A percentile compares a stretch with the other conserved stretches of the same genome.
phyloP scores from a whole-genome alignment of 495 filamentous ascomycete species.

The Xylaria acuta region DNA sequence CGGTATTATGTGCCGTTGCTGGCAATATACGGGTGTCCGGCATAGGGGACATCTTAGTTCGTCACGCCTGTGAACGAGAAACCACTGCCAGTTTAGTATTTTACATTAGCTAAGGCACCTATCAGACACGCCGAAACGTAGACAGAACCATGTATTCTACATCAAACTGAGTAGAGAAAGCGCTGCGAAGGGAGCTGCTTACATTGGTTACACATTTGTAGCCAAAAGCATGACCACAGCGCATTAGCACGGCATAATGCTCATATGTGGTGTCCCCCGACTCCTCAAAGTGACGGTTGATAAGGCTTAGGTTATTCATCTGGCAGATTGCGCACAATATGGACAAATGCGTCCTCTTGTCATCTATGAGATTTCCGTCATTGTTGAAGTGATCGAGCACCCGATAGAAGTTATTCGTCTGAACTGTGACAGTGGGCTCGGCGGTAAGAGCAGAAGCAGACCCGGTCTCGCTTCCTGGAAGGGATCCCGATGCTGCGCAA shows the following conservation, averaged over 20 bases:
- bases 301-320: neutral
- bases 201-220: neutral
- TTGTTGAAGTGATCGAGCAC: conserved; percentile 29
- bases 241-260: conserved; percentile 24
- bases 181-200: neutral
- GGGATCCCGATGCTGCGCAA: neutral
- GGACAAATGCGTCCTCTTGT: neutral
- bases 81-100: neutral
- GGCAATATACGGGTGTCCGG: neutral
- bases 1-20: neutral
- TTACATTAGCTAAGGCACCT: neutral
- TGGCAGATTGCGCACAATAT: conserved; percentile 29
- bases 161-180: neutral
- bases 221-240: conserved; percentile 31
- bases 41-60: neutral
- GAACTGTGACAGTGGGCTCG: neutral
- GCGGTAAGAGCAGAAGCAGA: neutral
- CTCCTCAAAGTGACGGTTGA: conserved; percentile 21
- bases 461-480: neutral
- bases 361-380: conserved; percentile 18
- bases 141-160: neutral
- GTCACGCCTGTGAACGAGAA: neutral
- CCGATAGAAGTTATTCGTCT: conserved; percentile 21
- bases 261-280: conserved; percentile 19
- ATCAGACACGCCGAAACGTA: neutral